Conservation (phyloP, 225 moss, liverwort and hornwort species). For the Thuidium tamariscinum region DNA sequence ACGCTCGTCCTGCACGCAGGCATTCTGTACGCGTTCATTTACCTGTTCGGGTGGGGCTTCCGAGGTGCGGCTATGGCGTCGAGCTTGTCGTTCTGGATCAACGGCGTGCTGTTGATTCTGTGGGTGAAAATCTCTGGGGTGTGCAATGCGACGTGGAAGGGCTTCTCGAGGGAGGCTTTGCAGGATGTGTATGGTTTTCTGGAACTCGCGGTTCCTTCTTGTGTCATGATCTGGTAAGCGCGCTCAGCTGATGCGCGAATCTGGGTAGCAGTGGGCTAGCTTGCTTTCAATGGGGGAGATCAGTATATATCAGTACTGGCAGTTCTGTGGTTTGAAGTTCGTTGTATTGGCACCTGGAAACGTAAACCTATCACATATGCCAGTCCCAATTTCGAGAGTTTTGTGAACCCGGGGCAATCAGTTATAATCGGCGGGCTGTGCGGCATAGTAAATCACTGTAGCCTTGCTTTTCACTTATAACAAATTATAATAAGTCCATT, state of each 20-base stretch:
- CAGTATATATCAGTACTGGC: too few species aligned
- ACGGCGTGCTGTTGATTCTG: constrained; percentile 3
- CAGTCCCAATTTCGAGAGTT: not conserved
- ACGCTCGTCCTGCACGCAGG: constrained; percentile 12
- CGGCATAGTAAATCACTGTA: too few species aligned
- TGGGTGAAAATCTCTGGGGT: constrained; percentile 20
- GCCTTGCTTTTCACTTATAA: too few species aligned
- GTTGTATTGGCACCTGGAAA: not conserved
- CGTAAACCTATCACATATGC: too few species aligned
- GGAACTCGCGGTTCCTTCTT: constrained; percentile 50
- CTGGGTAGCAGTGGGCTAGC: not conserved
- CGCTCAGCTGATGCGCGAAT: not conserved
- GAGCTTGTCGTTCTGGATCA: constrained; percentile 31
- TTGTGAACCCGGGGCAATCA: too few species aligned
- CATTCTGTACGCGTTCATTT: constrained; percentile 21
- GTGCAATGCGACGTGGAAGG: constrained; percentile 37
- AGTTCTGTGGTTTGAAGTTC: too few species aligned
- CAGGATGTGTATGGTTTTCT: constrained; percentile 17
- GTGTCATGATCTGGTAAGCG: constrained; percentile 59
- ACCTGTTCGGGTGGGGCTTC: constrained; percentile 24
- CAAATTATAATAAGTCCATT: too few species aligned
- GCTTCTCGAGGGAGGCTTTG: constrained; percentile 30
- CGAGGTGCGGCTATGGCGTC: constrained; percentile 43
- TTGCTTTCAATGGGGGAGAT: not conserved
- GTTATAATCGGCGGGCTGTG: too few species aligned